Evolutionary conservation across 2,329 filamentous ascomycete genomes (phyloP).

Genomic region (Claviceps lovelessii): DNA sequence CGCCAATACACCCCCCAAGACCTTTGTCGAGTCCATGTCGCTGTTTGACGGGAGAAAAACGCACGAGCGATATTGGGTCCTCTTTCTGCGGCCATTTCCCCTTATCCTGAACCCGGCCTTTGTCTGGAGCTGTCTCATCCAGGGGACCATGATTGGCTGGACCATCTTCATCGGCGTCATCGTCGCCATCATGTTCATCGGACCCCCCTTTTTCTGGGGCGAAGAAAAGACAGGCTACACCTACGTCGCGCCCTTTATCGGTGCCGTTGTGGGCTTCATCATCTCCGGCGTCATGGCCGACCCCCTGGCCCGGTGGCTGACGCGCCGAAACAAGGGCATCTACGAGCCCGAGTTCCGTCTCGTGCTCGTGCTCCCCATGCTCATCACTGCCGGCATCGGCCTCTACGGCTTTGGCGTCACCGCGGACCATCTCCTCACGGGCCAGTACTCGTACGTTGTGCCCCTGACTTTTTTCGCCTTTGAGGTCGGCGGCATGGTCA

Average conservation of each 20-base stretch:
- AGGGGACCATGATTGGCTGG: constrained; percentile 88
- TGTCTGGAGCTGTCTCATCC: constrained; percentile 63
- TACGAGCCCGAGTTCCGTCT: constrained; percentile 91
- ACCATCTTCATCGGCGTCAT: constrained; percentile 84
- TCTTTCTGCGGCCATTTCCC: constrained; percentile 61
- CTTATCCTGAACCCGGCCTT: constrained; percentile 76
- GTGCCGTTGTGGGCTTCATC: constrained; percentile 62
- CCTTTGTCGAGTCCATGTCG: constrained; percentile 45
- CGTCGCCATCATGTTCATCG: constrained; percentile 67
- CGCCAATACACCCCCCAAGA: constrained; percentile 33
- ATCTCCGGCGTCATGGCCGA: constrained; percentile 65
- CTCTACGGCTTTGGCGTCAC: constrained; percentile 77
- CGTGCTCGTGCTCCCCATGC: constrained; percentile 66
- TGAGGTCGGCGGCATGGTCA: constrained; percentile 79
- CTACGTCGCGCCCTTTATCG: constrained; percentile 74
- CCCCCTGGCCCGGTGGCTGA: constrained; percentile 54
- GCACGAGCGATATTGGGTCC: constrained; percentile 54
- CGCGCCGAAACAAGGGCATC: constrained; percentile 59
- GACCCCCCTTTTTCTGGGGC: constrained; percentile 66
- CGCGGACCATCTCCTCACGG: constrained; percentile 38
- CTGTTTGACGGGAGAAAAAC: constrained; percentile 75
- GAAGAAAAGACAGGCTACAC: constrained; percentile 74
- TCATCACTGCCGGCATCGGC: constrained; percentile 63
- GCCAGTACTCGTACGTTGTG: constrained; percentile 54
- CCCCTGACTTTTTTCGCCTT: constrained; percentile 73